Evolutionary conservation across 176 grass and related monocot genomes (phyloP).

Genomic region (Saccharum officinarum): DNA sequence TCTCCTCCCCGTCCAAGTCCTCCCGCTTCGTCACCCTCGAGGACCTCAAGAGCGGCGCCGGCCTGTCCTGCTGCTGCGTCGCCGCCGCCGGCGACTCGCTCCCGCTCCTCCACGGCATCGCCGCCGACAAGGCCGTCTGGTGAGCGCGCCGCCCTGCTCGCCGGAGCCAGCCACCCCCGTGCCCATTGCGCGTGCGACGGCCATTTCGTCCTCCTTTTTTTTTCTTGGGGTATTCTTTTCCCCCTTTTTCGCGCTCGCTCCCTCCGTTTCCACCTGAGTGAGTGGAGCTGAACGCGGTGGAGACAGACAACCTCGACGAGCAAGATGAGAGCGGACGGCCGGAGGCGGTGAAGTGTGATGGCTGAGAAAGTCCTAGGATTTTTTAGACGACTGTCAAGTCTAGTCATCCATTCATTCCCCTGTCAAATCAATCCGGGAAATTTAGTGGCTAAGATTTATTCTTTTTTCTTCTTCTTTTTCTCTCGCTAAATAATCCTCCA

Average conservation of each 20-base stretch:
- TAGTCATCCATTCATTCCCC: slow-evolving; percentile 74
- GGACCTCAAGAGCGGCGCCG: slow-evolving; percentile 53
- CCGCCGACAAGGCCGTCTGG: slow-evolving; percentile 61
- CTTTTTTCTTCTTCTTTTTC: background rate
- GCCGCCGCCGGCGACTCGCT: slow-evolving; percentile 43
- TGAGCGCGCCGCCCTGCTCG: slow-evolving; percentile 4
- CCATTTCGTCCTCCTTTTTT: background rate
- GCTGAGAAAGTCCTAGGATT: slow-evolving; percentile 49
- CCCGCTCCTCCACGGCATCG: slow-evolving; percentile 69
- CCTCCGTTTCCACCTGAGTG: slow-evolving; percentile 38
- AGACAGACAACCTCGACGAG: background rate
- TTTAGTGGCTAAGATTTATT: slow-evolving; percentile 33
- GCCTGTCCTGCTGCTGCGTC: slow-evolving; percentile 52
- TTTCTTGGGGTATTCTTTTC: background rate
- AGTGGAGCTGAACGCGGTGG: slow-evolving; percentile 35
- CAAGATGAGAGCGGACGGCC: slow-evolving; percentile 20
- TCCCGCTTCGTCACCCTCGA: slow-evolving; percentile 64
- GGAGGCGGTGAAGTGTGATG: slow-evolving; percentile 78
- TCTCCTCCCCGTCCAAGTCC: slow-evolving; percentile 49
- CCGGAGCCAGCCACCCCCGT: background rate
- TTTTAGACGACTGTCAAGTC: slow-evolving; percentile 39
- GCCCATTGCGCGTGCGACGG: slow-evolving; percentile 29
- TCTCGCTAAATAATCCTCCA: slow-evolving; percentile 33
- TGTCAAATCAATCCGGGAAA: slow-evolving; percentile 44
- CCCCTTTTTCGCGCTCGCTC: background rate